Conservation (phyloP, 345 rosid genomes). For the Noccaea bulbosa region DNA sequence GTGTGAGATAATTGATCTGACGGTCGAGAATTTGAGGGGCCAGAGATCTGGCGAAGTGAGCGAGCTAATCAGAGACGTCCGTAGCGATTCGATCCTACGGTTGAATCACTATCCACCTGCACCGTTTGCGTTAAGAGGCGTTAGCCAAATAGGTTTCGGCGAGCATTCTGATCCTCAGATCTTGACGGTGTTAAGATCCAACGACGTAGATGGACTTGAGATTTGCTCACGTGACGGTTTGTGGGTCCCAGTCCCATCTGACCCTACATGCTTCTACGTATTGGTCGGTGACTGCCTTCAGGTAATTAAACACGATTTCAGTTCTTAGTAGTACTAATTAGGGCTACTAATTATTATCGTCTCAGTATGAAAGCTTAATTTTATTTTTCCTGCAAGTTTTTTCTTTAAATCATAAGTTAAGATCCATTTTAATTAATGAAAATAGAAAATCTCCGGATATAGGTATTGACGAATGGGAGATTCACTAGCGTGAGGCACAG, state of each 20-base stretch:
- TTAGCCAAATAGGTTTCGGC: constrained; percentile 71
- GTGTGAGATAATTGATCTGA: constrained; percentile 72
- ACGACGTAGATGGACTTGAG: constrained; percentile 92
- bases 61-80: constrained; percentile 67
- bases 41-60: constrained; percentile 59
- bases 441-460: neutral
- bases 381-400: neutral
- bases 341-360: no score
- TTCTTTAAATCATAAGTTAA: neutral
- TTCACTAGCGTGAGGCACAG: constrained; percentile 84
- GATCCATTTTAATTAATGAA: neutral
- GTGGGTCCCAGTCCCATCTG: constrained; percentile 86
- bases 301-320: constrained; percentile 43
- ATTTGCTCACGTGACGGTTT: constrained; percentile 59
- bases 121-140: constrained; percentile 37
- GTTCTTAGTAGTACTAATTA: no score
- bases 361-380: no score
- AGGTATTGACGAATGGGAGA: constrained; percentile 92
- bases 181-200: constrained; percentile 81
- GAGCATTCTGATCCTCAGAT: constrained; percentile 99
- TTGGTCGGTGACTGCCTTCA: constrained; percentile 84
- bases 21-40: constrained; percentile 82
- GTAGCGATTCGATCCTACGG: constrained; percentile 74
- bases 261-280: constrained; percentile 74
- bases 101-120: constrained; percentile 79